Evolutionary conservation across 2,329 filamentous ascomycete genomes (phyloP).

Genomic region (Graphium sp.): DNA sequence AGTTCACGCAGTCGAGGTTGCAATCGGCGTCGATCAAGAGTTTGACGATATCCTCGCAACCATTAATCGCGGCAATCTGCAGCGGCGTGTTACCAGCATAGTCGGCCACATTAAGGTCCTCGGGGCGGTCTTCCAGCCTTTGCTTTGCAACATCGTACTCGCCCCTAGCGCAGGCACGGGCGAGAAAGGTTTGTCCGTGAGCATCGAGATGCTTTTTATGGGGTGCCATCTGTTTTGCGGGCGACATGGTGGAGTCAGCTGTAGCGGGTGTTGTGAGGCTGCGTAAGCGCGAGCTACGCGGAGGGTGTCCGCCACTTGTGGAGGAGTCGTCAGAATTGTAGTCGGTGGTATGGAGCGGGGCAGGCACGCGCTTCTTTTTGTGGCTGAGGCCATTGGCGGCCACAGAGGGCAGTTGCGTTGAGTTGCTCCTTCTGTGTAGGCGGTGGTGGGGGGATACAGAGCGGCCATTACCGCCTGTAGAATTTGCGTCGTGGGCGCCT

Average conservation of each 20-base stretch:
- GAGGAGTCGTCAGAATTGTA: slow-evolving; percentile 54
- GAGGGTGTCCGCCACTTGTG: slow-evolving; percentile 40
- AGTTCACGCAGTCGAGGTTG: slow-evolving; percentile 61
- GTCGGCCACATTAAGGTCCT: slow-evolving; percentile 78
- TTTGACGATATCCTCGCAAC: slow-evolving; percentile 72
- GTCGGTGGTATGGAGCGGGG: slow-evolving; percentile 43
- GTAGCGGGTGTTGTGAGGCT: slow-evolving; percentile 37
- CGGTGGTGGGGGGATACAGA: slow-evolving; percentile 44
- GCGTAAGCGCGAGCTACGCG: slow-evolving; percentile 39
- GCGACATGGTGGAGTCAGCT: slow-evolving; percentile 43
- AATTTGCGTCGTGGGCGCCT: slow-evolving; percentile 1
- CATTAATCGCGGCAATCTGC: slow-evolving; percentile 81
- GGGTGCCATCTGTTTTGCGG: slow-evolving; percentile 49
- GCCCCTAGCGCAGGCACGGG: slow-evolving; percentile 76
- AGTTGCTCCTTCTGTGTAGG: slow-evolving; percentile 44
- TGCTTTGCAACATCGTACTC: slow-evolving; percentile 66
- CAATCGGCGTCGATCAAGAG: slow-evolving; percentile 75
- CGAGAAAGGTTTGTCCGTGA: slow-evolving; percentile 78
- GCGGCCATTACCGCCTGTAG: slow-evolving; percentile 9
- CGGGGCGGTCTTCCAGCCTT: slow-evolving; percentile 60
- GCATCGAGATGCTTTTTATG: slow-evolving; percentile 84
- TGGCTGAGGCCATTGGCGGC: slow-evolving; percentile 34
- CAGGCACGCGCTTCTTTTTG: slow-evolving; percentile 45
- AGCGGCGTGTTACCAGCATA: slow-evolving; percentile 94
- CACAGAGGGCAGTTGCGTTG: slow-evolving; percentile 42